Percentiles rank a stretch among this genome's conserved stretches.
phyloP scores from a whole-genome alignment of 2,329 filamentous ascomycete species.

The Herpotrichia juniperi region DNA sequence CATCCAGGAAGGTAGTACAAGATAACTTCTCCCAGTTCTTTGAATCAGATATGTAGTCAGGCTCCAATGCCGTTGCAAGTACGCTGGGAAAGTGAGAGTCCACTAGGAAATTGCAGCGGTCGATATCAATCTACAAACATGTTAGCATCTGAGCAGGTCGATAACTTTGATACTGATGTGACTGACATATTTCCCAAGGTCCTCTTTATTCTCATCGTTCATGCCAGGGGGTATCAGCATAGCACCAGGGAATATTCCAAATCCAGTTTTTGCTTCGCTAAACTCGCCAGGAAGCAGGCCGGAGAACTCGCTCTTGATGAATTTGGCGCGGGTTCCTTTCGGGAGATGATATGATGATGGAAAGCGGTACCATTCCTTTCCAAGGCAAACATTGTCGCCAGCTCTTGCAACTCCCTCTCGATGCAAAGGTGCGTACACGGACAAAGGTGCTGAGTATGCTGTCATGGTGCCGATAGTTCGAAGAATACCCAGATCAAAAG shows the following conservation, averaged over 20 bases:
- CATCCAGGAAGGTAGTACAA: slow-evolving; percentile 83
- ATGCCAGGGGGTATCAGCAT: slow-evolving; percentile 82
- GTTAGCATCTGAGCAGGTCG: slow-evolving; percentile 17
- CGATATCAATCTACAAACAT: slow-evolving; percentile 65
- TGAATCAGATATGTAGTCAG: slow-evolving; percentile 76
- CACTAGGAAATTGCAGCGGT: slow-evolving; percentile 80
- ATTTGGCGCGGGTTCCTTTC: slow-evolving; percentile 81
- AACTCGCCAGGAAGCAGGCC: slow-evolving; percentile 93
- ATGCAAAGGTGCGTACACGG: slow-evolving; percentile 71
- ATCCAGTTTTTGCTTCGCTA: slow-evolving; percentile 71
- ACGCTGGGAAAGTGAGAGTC: slow-evolving; percentile 79
- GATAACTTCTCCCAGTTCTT: slow-evolving; percentile 78
- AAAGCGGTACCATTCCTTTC: slow-evolving; percentile 98
- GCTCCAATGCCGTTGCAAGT: slow-evolving; percentile 70
- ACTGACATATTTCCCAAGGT: slow-evolving; percentile 81
- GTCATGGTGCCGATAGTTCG: slow-evolving; percentile 79
- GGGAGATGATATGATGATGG: slow-evolving; percentile 92
- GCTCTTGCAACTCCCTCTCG: slow-evolving; percentile 59
- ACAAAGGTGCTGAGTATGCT: slow-evolving; percentile 81
- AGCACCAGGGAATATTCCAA: slow-evolving; percentile 80
- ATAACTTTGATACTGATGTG: no score
- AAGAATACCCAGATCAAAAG: slow-evolving; percentile 69
- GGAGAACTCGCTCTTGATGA: slow-evolving; percentile 86
- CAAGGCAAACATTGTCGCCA: slow-evolving; percentile 81
- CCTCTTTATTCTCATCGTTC: slow-evolving; percentile 91